phyloP scores from a whole-genome alignment of 371 early-diverging fungal species.

The Massospora cicadina region DNA sequence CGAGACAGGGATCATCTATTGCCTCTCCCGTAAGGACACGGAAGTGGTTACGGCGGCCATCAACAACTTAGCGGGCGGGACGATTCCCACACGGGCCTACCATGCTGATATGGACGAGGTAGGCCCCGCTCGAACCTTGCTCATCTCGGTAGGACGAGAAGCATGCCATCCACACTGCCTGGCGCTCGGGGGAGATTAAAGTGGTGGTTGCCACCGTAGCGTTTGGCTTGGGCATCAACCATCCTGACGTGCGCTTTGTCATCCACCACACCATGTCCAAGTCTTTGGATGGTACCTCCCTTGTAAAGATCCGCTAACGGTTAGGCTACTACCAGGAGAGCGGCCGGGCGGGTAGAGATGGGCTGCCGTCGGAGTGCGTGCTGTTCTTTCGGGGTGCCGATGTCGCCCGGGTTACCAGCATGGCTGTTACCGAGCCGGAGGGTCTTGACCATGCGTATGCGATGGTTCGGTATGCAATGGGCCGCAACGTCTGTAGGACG shows the following conservation, averaged over 20 bases:
- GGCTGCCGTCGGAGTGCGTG: constrained; percentile 65
- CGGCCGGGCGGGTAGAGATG: constrained; percentile 98
- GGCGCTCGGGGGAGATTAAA: constrained; percentile 60
- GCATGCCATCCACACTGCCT: constrained; percentile 59
- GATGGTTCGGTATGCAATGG: neutral
- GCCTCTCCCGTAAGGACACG: constrained; percentile 68
- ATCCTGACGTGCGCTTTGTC: constrained; percentile 97
- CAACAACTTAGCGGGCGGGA: constrained; percentile 20
- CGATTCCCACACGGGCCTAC: constrained; percentile 50
- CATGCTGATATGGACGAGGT: constrained; percentile 80
- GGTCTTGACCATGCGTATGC: constrained; percentile 2
- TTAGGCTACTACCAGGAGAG: constrained; percentile 98
- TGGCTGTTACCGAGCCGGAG: constrained; percentile 5
- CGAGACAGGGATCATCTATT: constrained; percentile 96
- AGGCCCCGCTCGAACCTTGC: neutral
- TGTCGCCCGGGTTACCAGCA: constrained; percentile 1
- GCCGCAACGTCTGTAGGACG: neutral
- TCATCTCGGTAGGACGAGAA: constrained; percentile 45
- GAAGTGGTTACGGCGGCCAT: constrained; percentile 71
- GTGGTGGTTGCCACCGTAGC: constrained; percentile 98
- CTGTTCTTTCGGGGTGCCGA: constrained; percentile 79
- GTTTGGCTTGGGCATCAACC: constrained; percentile 99
- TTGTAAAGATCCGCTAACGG: neutral
- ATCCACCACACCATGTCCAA: constrained; percentile 93
- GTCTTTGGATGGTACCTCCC: constrained; percentile 46